Conservation (phyloP, 352 stramenopile genomes). For the Globisporangium takayamanum region DNA sequence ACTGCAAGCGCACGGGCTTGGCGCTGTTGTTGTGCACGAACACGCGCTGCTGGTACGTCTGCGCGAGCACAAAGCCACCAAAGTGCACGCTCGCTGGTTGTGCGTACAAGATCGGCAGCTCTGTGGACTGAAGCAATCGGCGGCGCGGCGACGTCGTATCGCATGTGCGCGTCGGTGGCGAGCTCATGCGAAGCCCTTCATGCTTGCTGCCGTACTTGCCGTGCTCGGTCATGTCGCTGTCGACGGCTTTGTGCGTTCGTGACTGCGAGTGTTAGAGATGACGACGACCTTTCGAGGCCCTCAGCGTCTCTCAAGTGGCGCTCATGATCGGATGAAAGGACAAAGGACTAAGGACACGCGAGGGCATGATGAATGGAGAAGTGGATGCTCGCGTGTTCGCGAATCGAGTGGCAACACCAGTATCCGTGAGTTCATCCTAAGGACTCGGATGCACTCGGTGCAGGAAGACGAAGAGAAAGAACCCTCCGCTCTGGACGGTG, state of each 20-base stretch:
- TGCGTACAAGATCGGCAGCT: conserved; percentile 34
- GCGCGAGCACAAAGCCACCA: conserved; percentile 66
- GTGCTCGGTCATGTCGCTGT: conserved; percentile 3
- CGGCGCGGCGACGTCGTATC: conserved; percentile 16
- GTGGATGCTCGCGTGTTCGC: no score
- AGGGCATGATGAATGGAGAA: no score
- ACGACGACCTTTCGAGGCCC: conserved; percentile 4
- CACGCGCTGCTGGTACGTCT: conserved; percentile 57
- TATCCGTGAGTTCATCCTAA: no score
- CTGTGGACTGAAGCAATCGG: conserved; percentile 18
- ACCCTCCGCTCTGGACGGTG: no score
- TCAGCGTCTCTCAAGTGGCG: not conserved
- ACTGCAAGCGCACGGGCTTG: conserved; percentile 66
- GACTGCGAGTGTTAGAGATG: no score
- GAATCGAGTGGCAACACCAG: no score
- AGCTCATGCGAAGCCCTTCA: conserved; percentile 11
- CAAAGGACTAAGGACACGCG: no score
- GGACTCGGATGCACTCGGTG: no score
- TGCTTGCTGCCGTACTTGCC: conserved; percentile 11
- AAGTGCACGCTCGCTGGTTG: conserved; percentile 82
- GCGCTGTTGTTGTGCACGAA: conserved; percentile 71
- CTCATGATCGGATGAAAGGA: no score
- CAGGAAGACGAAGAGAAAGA: no score
- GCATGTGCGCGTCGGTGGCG: conserved; percentile 9
- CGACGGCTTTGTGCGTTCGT: no score